A percentile compares a stretch with the other conserved stretches of the same genome.
Conservation (phyloP, 108 stramenopile genomes). For the Nitzschia palea region DNA sequence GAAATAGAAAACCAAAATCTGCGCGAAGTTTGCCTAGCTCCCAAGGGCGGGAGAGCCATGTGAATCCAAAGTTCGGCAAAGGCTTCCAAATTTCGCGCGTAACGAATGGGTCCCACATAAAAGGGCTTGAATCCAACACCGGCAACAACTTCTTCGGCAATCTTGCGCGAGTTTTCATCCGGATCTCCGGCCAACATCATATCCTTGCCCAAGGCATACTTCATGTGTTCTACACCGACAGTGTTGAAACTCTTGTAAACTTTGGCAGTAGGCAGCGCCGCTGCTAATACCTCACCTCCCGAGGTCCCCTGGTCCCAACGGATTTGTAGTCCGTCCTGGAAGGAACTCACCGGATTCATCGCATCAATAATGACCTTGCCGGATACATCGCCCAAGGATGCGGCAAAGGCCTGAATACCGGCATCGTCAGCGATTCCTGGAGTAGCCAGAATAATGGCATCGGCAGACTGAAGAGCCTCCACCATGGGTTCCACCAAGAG, state of each 20-base stretch:
- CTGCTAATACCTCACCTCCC: constrained; percentile 35
- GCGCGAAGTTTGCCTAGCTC: constrained; percentile 14
- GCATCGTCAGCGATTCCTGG: constrained; percentile 15
- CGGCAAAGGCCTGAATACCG: constrained; percentile 25
- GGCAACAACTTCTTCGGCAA: constrained; percentile 18
- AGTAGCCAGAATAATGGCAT: constrained; percentile 27
- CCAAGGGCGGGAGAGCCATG: constrained; percentile 30
- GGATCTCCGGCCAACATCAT: constrained; percentile 42
- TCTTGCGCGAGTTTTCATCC: constrained; percentile 9
- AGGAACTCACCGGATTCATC: constrained; percentile 27
- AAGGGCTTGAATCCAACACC: constrained; percentile 44
- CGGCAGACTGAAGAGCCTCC: background rate
- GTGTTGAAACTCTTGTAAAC: constrained; percentile 47
- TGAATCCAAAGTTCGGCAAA: constrained; percentile 50
- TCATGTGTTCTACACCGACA: constrained; percentile 41
- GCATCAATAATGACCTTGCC: constrained; percentile 37
- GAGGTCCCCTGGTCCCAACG: constrained; percentile 27
- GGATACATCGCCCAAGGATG: constrained; percentile 19
- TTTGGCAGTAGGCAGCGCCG: constrained; percentile 19
- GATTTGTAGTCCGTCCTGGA: constrained; percentile 30
- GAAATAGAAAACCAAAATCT: constrained; percentile 28
- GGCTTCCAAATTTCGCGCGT: constrained; percentile 44
- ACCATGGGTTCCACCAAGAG: constrained; percentile 4
- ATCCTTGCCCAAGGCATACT: constrained; percentile 27
- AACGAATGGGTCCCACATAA: constrained; percentile 46